Base-by-base conservation (phyloP, 2,329 filamentous ascomycete genomes). In the Aspergillus udagawae region DNA sequence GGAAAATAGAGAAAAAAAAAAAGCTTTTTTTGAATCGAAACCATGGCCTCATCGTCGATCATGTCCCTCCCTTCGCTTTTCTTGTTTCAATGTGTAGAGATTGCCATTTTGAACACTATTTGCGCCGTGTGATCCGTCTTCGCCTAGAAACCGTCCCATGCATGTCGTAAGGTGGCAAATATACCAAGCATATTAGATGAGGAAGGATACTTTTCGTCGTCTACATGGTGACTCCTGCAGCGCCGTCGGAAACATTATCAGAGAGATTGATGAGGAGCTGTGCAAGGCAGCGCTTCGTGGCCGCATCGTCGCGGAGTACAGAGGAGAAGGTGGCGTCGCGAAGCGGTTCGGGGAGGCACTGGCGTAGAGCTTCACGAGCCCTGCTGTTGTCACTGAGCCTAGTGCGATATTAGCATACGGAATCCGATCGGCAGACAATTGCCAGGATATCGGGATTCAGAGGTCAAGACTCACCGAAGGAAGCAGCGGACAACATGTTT, bases 401-500 rank as follows among this genome's bases (percentile, higher is more conserved):
- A 27, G 27, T 12, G 23, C 44, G 12, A 27, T 27, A 17, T 47
- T 47, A 47, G 44, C 10, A 23, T 1, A 38, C 3, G 32, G 6
- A 4, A 28, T 32, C 20, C 28, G 51, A 54, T 2, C 29, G 23
- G 25, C 23, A 49, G 50, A 42, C 55, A 8, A 45, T 12, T 44
- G 32, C n/a, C 29, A 7, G 28, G 3, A 38, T 38, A 5, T n/a
- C 27, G 9, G 20, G 17, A n/a, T 14, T n/a, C 28, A 20, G 21
- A 27, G 52, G 23, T 51, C n/a, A 49, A 12, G 32, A 78, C 86
- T 66, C 80, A 95, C 91, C 94, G 86, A 70, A 99, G 83, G 75
- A 99, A 99, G 78, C 94, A 99, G 65, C 94, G 84, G 35, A 99
- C 94, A 56, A 99, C 94, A 72, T 99, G 94, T 83, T 99, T 99